Percentiles rank a stretch among this genome's conserved stretches.
Conservation (phyloP, 164 flowering plant genomes). For the Kingdonia uniflora region DNA sequence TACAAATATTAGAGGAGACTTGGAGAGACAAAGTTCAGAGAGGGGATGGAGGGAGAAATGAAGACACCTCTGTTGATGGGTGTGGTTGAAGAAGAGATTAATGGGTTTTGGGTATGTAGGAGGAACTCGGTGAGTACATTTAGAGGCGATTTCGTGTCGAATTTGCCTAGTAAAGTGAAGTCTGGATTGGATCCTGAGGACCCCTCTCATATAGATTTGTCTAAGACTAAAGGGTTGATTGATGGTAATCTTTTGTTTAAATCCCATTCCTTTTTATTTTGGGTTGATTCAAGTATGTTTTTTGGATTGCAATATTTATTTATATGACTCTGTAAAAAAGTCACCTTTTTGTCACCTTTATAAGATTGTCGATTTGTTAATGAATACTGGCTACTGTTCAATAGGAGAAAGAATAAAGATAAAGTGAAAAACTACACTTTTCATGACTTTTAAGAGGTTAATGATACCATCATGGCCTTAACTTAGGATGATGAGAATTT, state of each 20-base stretch:
- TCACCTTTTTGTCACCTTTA: too few relatives aligned
- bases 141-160: slow-evolving; percentile 19
- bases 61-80: too few relatives aligned
- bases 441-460: too few relatives aligned
- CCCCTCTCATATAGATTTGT: slow-evolving; percentile 21
- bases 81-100: neutral
- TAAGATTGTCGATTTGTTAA: too few relatives aligned
- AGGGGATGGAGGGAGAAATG: too few relatives aligned
- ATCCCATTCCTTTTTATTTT: neutral
- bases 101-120: neutral
- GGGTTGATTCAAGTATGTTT: neutral
- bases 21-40: too few relatives aligned
- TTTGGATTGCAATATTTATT: neutral
- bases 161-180: slow-evolving; percentile 24
- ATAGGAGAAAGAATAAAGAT: too few relatives aligned
- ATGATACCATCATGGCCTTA: too few relatives aligned
- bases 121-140: slow-evolving; percentile 13
- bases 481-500: too few relatives aligned
- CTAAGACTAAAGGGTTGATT: slow-evolving; percentile 16
- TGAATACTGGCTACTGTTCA: too few relatives aligned
- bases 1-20: too few relatives aligned
- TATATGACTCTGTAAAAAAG: neutral
- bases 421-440: too few relatives aligned
- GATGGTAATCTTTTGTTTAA: slow-evolving; percentile 14
- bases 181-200: slow-evolving; percentile 25